These are phyloP conservation scores for Pseudogymnoascus sp. DNA, from an alignment of 2,329 filamentous ascomycete genomes.

Conservation along the genomic window DNA sequence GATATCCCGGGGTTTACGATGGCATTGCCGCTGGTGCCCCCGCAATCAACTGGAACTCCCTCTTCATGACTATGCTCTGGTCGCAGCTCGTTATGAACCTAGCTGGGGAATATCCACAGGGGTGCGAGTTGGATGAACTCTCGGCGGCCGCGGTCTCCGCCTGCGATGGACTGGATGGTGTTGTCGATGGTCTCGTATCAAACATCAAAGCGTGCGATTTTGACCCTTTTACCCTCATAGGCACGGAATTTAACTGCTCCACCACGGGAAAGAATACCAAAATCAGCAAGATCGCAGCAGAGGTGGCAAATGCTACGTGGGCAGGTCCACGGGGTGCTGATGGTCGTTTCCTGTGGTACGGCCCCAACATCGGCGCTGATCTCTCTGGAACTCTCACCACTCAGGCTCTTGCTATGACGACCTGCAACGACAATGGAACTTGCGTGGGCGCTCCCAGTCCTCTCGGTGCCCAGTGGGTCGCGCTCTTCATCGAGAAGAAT, in stretches of 20 bases:
- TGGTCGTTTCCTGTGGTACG: constrained; percentile 13
- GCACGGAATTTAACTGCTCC: constrained; percentile 13
- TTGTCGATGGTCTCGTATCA: constrained; percentile 18
- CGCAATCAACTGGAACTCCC: constrained; percentile 28
- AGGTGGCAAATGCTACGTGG: constrained; percentile 10
- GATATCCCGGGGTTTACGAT: constrained; percentile 32
- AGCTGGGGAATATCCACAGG: constrained; percentile 3
- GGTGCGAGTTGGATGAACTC: constrained; percentile 16
- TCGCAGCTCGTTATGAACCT: constrained; percentile 17
- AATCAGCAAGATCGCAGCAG: constrained; percentile 11
- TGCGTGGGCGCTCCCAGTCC: background rate
- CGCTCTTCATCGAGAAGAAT: constrained; percentile 14
- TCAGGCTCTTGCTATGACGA: background rate
- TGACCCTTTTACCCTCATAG: constrained; percentile 14
- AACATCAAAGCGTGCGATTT: constrained; percentile 14
- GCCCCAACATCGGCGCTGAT: constrained; percentile 7
- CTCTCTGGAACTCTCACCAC: background rate
- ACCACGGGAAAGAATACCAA: background rate
- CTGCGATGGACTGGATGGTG: constrained; percentile 18
- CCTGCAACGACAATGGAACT: constrained; percentile 5
- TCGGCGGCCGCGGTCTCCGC: constrained; percentile 13
- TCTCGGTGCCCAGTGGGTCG: constrained; percentile 8
- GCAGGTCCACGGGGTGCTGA: constrained; percentile 8
- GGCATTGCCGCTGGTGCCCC: constrained; percentile 35
- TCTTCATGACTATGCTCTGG: constrained; percentile 11